Conservation (phyloP, 1,284 basidiomycete genomes). For the Ustilago tritici region DNA sequence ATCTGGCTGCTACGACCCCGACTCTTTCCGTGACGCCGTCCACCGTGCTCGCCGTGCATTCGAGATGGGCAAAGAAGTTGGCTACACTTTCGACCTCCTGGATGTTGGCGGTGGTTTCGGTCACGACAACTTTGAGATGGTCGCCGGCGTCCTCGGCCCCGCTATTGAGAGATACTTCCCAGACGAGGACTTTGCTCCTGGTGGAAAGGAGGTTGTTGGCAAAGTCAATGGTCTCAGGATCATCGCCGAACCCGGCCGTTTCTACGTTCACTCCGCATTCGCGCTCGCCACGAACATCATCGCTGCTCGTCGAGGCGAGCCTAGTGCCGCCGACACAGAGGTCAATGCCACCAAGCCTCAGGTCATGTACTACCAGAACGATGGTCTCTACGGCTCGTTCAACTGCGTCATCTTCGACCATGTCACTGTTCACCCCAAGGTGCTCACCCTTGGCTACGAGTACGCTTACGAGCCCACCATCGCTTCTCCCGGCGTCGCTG, state of each 20-base stretch:
- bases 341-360: constrained; percentile 47
- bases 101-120: constrained; percentile 98
- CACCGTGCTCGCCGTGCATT: constrained; percentile 85
- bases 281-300: constrained; percentile 93
- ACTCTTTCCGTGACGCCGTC: constrained; percentile 90
- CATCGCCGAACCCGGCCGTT: constrained; percentile 96
- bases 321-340: constrained; percentile 14
- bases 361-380: constrained; percentile 70
- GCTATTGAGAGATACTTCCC: constrained; percentile 88
- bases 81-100: constrained; percentile 85
- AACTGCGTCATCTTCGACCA: constrained; percentile 97
- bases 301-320: constrained; percentile 74
- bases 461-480: constrained; percentile 69
- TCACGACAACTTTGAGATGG: constrained; percentile 85
- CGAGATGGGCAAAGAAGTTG: constrained; percentile 84
- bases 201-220: constrained; percentile 55
- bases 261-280: constrained; percentile 93
- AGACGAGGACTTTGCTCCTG: constrained; percentile 71
- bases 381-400: constrained; percentile 85
- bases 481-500: constrained; percentile 53
- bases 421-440: constrained; percentile 85
- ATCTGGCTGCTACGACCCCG: constrained; percentile 92
- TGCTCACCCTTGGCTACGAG: constrained; percentile 73
- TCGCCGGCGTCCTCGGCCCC: constrained; percentile 79
- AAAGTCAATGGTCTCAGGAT: constrained; percentile 78